Evolutionary conservation across 2,329 filamentous ascomycete genomes (phyloP), one percentile per base, ranked within the genome.

Genomic region (Chaetothyriales sp.): DNA sequence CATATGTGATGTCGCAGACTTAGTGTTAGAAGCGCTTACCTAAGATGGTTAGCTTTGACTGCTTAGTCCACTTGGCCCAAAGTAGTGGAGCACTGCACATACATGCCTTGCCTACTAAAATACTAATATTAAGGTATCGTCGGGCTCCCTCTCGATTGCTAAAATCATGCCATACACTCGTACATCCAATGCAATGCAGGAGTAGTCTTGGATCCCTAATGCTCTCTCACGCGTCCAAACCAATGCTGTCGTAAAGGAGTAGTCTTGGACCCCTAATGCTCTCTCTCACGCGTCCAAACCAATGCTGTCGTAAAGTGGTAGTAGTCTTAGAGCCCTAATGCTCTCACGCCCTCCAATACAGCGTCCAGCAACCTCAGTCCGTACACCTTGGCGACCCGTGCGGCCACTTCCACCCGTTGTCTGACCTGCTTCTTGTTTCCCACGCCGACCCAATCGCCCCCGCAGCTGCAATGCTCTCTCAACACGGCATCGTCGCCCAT

Each of bases 391-490:
- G 86, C 86, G 47, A 94, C 89, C 50, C 78, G 81, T 59, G 73
- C 75, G 68, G 88, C 83, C 4, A 95, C 84, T 44, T 67, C 74
- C 62, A 97, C 61, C 64, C 73, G 77, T 64, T 73, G 78, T 62
- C 78, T 68, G 22, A 90, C 71, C 25, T 85, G 85, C 28, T 77
- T 79, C 57, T 77, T 75, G 59, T 82, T 77, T 54, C 89, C 74
- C 18, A 81, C 86, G 58, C 80, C 80, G 18, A 75, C 77, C 92
- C 92, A 98, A 54, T 78, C 77, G 2, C 92, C 92, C 55, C 86
- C 87, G 72, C 92, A 98, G 9, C 83, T 85, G 69, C 94, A 98
- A 68, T 97, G 89, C 67, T 95, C 90, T 82, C 92, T 89, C 62
- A 97, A 94, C 1, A 56, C 47, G 33, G 51, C 49, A 63, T 95